These are phyloP conservation scores for Silybum marianum DNA, from an alignment of 129 eudicot genomes.

Conservation along the genomic window DNA sequence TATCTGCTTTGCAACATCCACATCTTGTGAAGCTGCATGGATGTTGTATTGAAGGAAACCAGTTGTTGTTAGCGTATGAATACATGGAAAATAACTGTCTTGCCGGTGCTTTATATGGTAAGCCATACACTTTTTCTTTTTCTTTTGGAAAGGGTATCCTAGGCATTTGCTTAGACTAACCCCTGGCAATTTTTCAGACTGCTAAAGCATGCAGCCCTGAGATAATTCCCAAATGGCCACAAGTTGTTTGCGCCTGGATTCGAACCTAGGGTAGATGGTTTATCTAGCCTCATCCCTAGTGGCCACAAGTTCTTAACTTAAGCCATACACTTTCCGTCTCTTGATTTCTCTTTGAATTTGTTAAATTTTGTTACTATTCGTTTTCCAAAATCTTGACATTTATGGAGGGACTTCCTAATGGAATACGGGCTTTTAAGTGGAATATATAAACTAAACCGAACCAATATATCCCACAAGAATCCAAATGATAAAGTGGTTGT, in stretches of 20 bases:
- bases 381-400: neutral
- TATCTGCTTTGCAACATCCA: constrained; percentile 70
- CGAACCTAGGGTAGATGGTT: too few relatives aligned
- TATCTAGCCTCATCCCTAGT: too few relatives aligned
- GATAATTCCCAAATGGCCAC: too few relatives aligned
- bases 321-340: neutral
- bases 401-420: neutral
- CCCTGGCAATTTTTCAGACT: too few relatives aligned
- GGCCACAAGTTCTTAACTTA: too few relatives aligned
- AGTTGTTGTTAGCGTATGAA: constrained; percentile 66
- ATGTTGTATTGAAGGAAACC: constrained; percentile 70
- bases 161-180: too few relatives aligned
- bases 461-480: neutral
- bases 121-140: neutral
- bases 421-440: too few relatives aligned
- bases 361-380: neutral
- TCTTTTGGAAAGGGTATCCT: too few relatives aligned
- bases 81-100: constrained; percentile 81
- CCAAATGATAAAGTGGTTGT: neutral
- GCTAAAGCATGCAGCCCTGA: too few relatives aligned
- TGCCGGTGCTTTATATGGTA: constrained; percentile 76
- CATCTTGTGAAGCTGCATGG: constrained; percentile 73
- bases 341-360: neutral
- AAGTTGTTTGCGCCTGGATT: too few relatives aligned
- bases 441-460: too few relatives aligned